phyloP scores from a whole-genome alignment of 257 asterid genomes.

The Petrea volubilis region DNA sequence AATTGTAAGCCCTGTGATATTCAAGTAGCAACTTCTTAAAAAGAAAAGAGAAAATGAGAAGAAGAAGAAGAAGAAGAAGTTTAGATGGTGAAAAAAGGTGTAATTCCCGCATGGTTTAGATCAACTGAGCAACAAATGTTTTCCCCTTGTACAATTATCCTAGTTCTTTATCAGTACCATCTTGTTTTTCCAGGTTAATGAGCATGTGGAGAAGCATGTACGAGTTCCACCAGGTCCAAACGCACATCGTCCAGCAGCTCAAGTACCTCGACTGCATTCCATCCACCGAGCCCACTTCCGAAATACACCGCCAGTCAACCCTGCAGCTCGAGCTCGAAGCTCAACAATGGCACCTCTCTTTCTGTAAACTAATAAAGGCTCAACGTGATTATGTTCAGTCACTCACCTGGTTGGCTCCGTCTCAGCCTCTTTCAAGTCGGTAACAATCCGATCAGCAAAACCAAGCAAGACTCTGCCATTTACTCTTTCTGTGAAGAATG shows the following conservation, averaged over 20 bases:
- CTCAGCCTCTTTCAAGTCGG: conserved; percentile 83
- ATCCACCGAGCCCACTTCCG: conserved; percentile 70
- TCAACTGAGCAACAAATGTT: too few relatives aligned
- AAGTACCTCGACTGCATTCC: conserved; percentile 69
- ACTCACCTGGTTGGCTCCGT: conserved; percentile 92
- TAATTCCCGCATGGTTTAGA: too few relatives aligned
- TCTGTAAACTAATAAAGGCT: conserved; percentile 81
- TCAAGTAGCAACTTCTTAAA: too few relatives aligned
- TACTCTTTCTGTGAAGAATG: conserved; percentile 95
- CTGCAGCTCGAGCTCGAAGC: conserved; percentile 98
- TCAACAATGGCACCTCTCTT: conserved; percentile 91
- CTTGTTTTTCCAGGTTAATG: conserved; percentile 51
- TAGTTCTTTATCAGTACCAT: background rate
- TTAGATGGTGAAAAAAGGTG: too few relatives aligned
- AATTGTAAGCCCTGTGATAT: too few relatives aligned
- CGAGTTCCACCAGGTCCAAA: conserved; percentile 94
- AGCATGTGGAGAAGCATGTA: conserved; percentile 99
- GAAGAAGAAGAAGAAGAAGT: too few relatives aligned
- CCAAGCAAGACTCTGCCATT: conserved; percentile 63
- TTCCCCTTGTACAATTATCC: background rate
- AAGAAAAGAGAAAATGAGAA: too few relatives aligned
- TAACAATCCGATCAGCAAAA: conserved; percentile 54
- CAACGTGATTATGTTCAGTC: conserved; percentile 87
- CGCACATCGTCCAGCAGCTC: conserved; percentile 93
- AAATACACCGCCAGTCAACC: conserved; percentile 87